Conservation (phyloP, 1,139 yeast genomes). For the Waltiozyma sp. region DNA sequence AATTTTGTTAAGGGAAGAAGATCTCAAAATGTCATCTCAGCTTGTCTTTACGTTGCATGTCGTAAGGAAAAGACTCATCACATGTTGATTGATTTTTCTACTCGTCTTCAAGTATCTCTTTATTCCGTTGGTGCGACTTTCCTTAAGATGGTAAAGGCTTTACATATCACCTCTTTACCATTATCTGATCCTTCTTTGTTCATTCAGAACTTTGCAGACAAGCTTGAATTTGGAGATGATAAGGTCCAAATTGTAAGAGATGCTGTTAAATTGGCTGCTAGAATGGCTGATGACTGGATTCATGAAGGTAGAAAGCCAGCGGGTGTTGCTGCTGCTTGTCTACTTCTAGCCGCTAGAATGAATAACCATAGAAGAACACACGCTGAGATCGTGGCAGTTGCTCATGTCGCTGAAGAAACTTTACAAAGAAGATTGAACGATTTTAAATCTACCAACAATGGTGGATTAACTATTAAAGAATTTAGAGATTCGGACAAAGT, state of each 20-base stretch:
- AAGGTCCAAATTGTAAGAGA: conserved; percentile 72
- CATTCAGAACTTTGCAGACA: conserved; percentile 88
- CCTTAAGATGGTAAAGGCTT: conserved; percentile 73
- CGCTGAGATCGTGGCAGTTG: conserved; percentile 87
- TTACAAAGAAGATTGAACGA: conserved; percentile 83
- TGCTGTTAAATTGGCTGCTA: conserved; percentile 74
- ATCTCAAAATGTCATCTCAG: conserved; percentile 88
- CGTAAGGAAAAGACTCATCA: conserved; percentile 85
- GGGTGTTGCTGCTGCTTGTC: conserved; percentile 96
- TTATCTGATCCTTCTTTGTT: conserved; percentile 89
- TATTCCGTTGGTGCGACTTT: conserved; percentile 94
- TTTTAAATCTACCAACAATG: conserved; percentile 70
- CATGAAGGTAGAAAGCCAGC: conserved; percentile 97
- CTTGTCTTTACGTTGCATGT: conserved; percentile 91
- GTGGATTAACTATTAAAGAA: conserved; percentile 56
- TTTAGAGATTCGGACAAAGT: conserved; percentile 40
- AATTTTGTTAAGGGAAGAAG: conserved; percentile 94
- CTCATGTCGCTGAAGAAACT: conserved; percentile 92
- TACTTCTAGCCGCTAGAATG: conserved; percentile 90
- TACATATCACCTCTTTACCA: conserved; percentile 69
- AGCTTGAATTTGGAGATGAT: conserved; percentile 62
- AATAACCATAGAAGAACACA: conserved; percentile 87
- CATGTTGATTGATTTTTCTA: conserved; percentile 90
- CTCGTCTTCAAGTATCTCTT: conserved; percentile 81
- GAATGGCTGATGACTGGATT: conserved; percentile 94